Evolutionary conservation across 2,329 filamentous ascomycete genomes (phyloP).

Genomic region (Ceratocystis ficicola): DNA sequence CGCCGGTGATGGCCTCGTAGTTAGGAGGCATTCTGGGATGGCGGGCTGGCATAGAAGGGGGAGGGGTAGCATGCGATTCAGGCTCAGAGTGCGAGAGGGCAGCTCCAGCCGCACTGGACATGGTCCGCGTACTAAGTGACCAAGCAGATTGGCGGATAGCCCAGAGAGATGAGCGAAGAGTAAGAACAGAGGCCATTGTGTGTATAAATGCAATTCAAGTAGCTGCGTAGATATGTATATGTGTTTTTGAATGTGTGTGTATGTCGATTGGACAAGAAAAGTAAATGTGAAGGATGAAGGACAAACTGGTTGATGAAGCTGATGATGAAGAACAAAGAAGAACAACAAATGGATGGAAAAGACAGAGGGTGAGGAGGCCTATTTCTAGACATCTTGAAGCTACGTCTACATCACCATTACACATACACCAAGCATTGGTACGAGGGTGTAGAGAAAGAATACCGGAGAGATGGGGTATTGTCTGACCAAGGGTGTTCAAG

Average conservation of each 20-base stretch:
- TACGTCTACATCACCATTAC: not conserved
- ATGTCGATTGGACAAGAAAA: not conserved
- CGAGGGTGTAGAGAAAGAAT: not conserved
- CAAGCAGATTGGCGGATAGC: not conserved
- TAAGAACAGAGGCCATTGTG: slow-evolving; percentile 8
- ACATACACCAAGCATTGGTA: too few species aligned
- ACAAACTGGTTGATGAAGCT: not conserved
- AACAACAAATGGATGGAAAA: not conserved
- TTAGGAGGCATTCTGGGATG: slow-evolving; percentile 19
- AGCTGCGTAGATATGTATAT: too few species aligned
- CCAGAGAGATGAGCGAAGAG: not conserved
- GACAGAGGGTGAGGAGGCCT: not conserved
- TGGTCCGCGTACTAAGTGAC: slow-evolving; percentile 7
- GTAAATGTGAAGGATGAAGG: not conserved
- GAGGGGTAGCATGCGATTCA: not conserved
- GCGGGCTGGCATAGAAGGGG: not conserved
- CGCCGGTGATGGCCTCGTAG: slow-evolving; percentile 9
- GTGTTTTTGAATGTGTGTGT: not conserved
- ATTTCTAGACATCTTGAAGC: slow-evolving; percentile 5
- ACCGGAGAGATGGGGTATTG: not conserved
- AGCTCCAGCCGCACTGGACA: slow-evolving; percentile 5
- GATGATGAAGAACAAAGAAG: not conserved
- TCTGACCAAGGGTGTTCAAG: not conserved
- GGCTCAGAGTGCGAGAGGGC: not conserved
- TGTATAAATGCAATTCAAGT: not conserved